These are phyloP conservation scores for Metarhizium humberi DNA, from an alignment of 2,329 filamentous ascomycete genomes.

Conservation along the genomic window DNA sequence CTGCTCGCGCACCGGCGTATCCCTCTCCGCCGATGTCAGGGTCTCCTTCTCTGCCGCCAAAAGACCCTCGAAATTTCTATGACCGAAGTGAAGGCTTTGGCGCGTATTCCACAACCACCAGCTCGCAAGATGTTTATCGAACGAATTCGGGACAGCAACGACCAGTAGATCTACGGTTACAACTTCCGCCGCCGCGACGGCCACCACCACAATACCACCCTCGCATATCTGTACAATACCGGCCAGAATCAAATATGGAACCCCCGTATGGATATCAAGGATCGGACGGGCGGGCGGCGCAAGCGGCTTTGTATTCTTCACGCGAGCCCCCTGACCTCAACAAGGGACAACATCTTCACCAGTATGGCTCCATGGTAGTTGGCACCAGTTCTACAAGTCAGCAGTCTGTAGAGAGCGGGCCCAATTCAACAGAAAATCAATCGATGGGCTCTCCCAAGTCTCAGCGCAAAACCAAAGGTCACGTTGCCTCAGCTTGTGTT, in stretches of 20 bases:
- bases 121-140: constrained; percentile 41
- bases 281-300: constrained; percentile 13
- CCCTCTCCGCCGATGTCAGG: constrained; percentile 69
- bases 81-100: constrained; percentile 39
- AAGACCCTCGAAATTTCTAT: constrained; percentile 47
- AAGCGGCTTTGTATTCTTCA: constrained; percentile 16
- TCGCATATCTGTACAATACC: constrained; percentile 9
- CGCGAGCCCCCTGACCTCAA: constrained; percentile 9
- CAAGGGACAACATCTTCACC: constrained; percentile 6
- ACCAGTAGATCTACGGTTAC: constrained; percentile 14
- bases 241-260: constrained; percentile 15
- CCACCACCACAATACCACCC: constrained; percentile 2
- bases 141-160: constrained; percentile 22
- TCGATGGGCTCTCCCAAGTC: constrained; percentile 48
- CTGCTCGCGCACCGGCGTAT: constrained; percentile 51
- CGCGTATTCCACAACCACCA: constrained; percentile 32
- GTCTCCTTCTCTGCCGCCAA: constrained; percentile 52
- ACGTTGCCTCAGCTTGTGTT: constrained; percentile 77
- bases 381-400: constrained; percentile 9
- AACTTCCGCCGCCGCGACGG: constrained; percentile 14
- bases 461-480: constrained; percentile 64
- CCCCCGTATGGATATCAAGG: constrained; percentile 16
- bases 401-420: constrained; percentile 19
- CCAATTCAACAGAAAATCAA: constrained; percentile 32
- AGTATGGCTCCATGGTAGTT: constrained; percentile 12